Percentiles rank a stretch among this genome's conserved stretches.
Evolutionary conservation across 306 rosid species (phyloP).

Genomic region (Prunus mume): DNA sequence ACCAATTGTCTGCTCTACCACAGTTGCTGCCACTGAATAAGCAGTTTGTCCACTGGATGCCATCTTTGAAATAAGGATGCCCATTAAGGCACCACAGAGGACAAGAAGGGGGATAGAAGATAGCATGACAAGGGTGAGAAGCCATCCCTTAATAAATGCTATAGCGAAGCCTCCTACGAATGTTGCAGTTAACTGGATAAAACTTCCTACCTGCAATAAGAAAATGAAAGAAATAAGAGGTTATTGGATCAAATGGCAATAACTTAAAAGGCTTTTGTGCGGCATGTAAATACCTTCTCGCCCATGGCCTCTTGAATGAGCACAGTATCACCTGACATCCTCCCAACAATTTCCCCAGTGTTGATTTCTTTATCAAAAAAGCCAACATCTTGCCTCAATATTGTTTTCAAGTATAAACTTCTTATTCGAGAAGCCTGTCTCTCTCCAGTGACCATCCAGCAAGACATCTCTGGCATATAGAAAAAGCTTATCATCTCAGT

Average conservation of each 20-base stretch:
- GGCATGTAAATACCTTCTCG: constrained; percentile 55
- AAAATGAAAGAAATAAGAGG: not conserved
- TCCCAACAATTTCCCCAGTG: constrained; percentile 65
- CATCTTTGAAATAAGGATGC: constrained; percentile 38
- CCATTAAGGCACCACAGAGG: constrained; percentile 48
- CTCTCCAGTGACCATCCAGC: constrained; percentile 90
- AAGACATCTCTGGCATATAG: constrained; percentile 56
- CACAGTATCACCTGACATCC: constrained; percentile 86
- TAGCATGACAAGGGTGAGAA: constrained; percentile 69
- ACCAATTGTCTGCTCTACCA: constrained; percentile 35
- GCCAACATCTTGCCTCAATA: constrained; percentile 70
- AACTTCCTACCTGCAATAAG: constrained; percentile 69
- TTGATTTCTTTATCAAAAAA: constrained; percentile 70
- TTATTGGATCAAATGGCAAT: not conserved
- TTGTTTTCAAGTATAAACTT: constrained; percentile 66
- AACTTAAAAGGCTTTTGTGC: not conserved
- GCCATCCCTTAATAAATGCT: constrained; percentile 78
- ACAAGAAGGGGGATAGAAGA: constrained; percentile 61
- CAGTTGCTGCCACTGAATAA: constrained; percentile 25
- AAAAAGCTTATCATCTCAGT: constrained; percentile 10
- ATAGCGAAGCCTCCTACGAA: constrained; percentile 61
- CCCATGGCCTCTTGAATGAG: constrained; percentile 91
- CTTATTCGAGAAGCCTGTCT: constrained; percentile 82
- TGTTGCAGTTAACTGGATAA: constrained; percentile 58
- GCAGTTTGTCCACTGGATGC: constrained; percentile 58